These are phyloP conservation scores for Lasiosphaeria miniovina DNA, from an alignment of 495 filamentous ascomycete species.

Conservation along the genomic window DNA sequence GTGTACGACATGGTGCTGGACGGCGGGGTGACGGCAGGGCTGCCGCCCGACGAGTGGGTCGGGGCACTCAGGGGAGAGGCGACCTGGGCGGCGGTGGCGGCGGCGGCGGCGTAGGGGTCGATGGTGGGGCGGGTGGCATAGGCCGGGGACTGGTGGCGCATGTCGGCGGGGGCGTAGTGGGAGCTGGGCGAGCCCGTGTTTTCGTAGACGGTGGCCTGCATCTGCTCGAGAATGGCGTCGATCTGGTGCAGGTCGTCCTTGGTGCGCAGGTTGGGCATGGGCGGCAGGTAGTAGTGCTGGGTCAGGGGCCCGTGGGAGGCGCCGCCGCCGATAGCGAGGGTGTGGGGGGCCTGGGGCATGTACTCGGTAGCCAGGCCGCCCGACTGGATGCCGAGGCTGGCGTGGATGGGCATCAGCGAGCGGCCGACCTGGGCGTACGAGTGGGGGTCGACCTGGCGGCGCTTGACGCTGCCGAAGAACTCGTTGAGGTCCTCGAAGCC, in stretches of 20 bases:
- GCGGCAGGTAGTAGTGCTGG: conserved; percentile 74
- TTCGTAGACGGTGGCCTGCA: conserved; percentile 92
- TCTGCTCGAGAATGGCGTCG: conserved; percentile 90
- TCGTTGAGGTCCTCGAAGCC: conserved; percentile 85
- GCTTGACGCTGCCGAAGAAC: conserved; percentile 89
- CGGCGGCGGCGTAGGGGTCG: conserved; percentile 50
- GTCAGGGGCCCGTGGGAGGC: conserved; percentile 57
- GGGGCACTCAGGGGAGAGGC: conserved; percentile 60
- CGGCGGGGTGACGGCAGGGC: conserved; percentile 85
- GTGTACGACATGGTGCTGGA: conserved; percentile 83
- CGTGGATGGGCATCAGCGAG: conserved; percentile 71
- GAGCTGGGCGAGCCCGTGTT: conserved; percentile 59
- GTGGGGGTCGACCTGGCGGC: conserved; percentile 78
- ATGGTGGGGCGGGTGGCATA: conserved; percentile 43
- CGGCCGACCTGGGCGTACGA: conserved; percentile 81
- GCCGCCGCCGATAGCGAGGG: conserved; percentile 39
- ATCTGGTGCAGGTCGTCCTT: conserved; percentile 90
- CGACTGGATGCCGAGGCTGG: conserved; percentile 60
- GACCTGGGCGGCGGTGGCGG: conserved; percentile 50
- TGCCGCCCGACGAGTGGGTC: conserved; percentile 55
- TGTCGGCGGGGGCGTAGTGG: conserved; percentile 47
- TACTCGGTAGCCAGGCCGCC: conserved; percentile 64
- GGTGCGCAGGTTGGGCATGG: conserved; percentile 80
- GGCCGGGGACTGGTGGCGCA: conserved; percentile 72
- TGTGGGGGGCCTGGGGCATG: conserved; percentile 53